Base-by-base conservation (phyloP, 129 eudicot genomes). In the Saposhnikovia divaricata region DNA sequence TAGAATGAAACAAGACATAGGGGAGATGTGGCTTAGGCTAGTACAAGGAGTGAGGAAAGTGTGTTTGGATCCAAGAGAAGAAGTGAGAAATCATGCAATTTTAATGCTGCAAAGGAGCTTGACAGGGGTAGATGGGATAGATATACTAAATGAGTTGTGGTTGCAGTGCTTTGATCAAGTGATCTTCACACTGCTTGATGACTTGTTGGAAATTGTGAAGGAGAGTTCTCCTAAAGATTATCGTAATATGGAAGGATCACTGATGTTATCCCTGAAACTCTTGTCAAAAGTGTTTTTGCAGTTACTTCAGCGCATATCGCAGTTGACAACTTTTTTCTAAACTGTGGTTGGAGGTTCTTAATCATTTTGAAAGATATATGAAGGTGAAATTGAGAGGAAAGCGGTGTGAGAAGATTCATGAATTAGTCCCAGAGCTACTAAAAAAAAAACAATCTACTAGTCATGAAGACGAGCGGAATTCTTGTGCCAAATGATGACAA, bases 1-100 rank as follows among this genome's bases (percentile, higher is more conserved):
- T 44, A 75, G 37, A 75, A 46, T 75, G 61, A 44, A 45, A n/a
- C 78, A 75, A 59, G 78, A 75, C 81, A 89, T 93, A 63, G 96
- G 98, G 47, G 96, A 91, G 44, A 93, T 93, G 98, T 93, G 98
- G 98, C 87, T 93, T 82, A 89, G 88, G 85, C 90, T 93, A 9
- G 91, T 88, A 39, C 96, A 93, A 81, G 93, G 89, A 6, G 61
- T 93, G 53, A 74, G 96, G 68, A 93, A 91, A 86, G 94, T 91
- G 79, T 93, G 98, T 89, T 80, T 89, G 86, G 98, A 93, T 78
- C 93, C 89, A 83, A 86, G 98, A 79, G 98, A 93, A 82, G 98
- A 91, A 78, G 94, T 93, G 55, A 78, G 98, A 48, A 93, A 89
- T 79, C 98, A 93, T 39, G 96, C 98, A 14, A 89, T 89, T 68